Base-by-base conservation (phyloP, 2,329 filamentous ascomycete species). In the Aspergillus amoenus region DNA sequence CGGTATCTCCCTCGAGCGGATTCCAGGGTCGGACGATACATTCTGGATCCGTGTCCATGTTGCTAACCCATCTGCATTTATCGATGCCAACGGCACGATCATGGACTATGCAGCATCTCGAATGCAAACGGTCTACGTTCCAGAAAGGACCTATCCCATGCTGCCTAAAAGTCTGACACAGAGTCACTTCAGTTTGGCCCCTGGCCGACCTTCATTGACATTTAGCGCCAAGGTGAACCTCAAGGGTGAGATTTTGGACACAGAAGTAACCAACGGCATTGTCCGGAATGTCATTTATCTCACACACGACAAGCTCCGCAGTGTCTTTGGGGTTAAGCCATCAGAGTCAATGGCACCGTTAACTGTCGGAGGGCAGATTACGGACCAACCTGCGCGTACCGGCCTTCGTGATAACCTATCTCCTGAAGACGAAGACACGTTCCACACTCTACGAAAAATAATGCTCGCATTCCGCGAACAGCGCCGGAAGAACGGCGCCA, bases 41-140 rank as follows among this genome's bases (percentile, higher is more conserved):
- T 81, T 79, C 61, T 88, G 85, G 85, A 68, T 87, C 12, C 85
- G 84, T 63, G 72, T 86, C 6, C 85, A 88, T 68, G 77, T 88
- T 49, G 84, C 85, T 1, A 87, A 88, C 59, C 85, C 84, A 1
- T 84, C 85, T 2, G 84, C 85, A 4, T 87, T 85, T 65, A 78
- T 88, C 59, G 66, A 75, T 9, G 78, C 77, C 27, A 74, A 82
- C 7, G 76, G 82, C 56, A 69, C 76, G 2, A 69, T 86, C 32
- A 78, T 82, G 17, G 77, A 82, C 62, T 80, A 84, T 66, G 84
- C 85, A 2, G 75, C 77, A 7, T 78, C 81, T 45, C 80, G 84
- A 65, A 77, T 79, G 5, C 73, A 81, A 64, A 82, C 80, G 0
- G 74, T 84, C 7, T 88, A 80, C 61, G 63, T 69, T 5, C 83